Conservation (phyloP, 768 basidiomycete species). For the Trametes maxima region DNA sequence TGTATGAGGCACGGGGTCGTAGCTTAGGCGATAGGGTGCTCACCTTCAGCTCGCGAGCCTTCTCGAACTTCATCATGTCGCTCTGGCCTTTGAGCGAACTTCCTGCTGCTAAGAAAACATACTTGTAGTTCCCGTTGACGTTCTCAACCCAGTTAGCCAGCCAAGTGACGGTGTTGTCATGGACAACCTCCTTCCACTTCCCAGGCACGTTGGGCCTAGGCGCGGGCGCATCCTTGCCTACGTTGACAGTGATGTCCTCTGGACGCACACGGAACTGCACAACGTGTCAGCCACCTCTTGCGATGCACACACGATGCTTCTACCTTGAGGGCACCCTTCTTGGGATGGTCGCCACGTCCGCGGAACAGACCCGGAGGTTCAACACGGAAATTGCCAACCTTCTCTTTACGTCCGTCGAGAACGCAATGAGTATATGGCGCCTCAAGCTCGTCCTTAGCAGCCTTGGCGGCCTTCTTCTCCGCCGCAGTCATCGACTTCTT, state of each 20-base stretch:
- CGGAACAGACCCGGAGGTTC: conserved; percentile 99
- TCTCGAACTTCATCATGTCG: conserved; percentile 97
- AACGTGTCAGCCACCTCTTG: neutral
- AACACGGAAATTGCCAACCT: conserved; percentile 96
- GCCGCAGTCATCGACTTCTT: conserved; percentile 84
- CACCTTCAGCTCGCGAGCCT: conserved; percentile 95
- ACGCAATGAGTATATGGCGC: conserved; percentile 81
- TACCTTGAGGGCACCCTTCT: conserved; percentile 94
- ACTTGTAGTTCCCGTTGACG: conserved; percentile 93
- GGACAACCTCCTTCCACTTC: conserved; percentile 83
- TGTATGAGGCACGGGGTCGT: neutral
- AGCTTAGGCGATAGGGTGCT: neutral
- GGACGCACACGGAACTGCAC: conserved; percentile 81
- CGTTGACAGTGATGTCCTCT: conserved; percentile 96
- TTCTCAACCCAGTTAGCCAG: conserved; percentile 99
- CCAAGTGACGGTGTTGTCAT: conserved; percentile 99
- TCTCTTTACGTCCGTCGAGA: conserved; percentile 97
- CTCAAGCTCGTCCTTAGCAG: conserved; percentile 80
- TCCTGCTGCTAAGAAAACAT: conserved; percentile 97
- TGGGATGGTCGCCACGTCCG: conserved; percentile 97
- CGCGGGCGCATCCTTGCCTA: conserved; percentile 70
- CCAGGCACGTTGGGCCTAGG: conserved; percentile 93
- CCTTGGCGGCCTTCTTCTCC: conserved; percentile 92
- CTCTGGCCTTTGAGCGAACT: conserved; percentile 98
- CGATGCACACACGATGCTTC: neutral